Conservation (phyloP, 2,329 filamentous ascomycete genomes). For the Rutstroemia sp. region DNA sequence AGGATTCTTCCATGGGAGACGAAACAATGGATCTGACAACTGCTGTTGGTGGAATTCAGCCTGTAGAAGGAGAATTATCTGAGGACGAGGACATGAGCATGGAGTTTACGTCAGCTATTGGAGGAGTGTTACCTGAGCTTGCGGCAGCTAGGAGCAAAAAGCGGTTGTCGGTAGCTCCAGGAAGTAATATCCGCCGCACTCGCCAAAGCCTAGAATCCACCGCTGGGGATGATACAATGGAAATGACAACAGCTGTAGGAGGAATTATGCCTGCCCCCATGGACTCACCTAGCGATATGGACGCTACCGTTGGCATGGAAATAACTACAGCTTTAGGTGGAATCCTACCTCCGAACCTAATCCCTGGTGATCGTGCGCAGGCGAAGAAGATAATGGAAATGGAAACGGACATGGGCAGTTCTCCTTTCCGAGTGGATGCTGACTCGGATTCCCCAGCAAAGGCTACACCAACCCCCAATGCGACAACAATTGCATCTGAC, state of each 20-base stretch:
- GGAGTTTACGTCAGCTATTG: slow-evolving; percentile 65
- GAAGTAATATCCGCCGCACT: slow-evolving; percentile 18
- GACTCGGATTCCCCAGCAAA: slow-evolving; percentile 34
- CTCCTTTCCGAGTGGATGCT: slow-evolving; percentile 33
- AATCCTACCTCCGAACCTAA: slow-evolving; percentile 39
- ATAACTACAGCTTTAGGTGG: slow-evolving; percentile 52
- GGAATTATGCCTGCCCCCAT: slow-evolving; percentile 35
- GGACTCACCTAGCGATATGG: slow-evolving; percentile 37
- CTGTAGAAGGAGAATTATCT: slow-evolving; percentile 27
- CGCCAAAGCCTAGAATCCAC: slow-evolving; percentile 30
- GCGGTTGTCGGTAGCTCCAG: slow-evolving; percentile 15
- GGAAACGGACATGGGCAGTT: slow-evolving; percentile 43
- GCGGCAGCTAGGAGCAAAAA: slow-evolving; percentile 28
- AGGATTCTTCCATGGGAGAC: slow-evolving; percentile 26
- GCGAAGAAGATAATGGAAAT: slow-evolving; percentile 53
- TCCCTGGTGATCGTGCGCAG: slow-evolving; percentile 36
- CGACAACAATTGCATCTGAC: slow-evolving; percentile 36
- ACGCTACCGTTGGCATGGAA: slow-evolving; percentile 48
- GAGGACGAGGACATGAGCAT: slow-evolving; percentile 67
- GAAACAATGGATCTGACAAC: slow-evolving; percentile 49
- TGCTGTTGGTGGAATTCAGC: slow-evolving; percentile 46
- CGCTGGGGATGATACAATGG: slow-evolving; percentile 29
- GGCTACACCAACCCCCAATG: slow-evolving; percentile 25
- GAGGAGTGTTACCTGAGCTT: slow-evolving; percentile 40
- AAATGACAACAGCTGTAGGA: slow-evolving; percentile 42